Evolutionary conservation across 2,329 filamentous ascomycete species (phyloP), one percentile per base, ranked within the genome.

Genomic region (Sporothrix pseudoabietina): DNA sequence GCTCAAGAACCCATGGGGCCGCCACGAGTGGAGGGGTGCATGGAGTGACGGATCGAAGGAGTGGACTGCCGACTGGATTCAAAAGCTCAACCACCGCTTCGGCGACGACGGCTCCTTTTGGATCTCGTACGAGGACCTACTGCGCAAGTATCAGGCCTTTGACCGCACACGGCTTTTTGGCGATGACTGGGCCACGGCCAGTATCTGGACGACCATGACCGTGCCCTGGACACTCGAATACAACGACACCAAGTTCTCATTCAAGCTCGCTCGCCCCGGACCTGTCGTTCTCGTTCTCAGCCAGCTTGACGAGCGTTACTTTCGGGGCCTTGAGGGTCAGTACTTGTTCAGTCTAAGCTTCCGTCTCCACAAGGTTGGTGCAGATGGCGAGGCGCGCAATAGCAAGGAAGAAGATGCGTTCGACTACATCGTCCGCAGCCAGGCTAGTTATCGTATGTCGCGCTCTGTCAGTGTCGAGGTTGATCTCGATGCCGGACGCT

Each of bases 151-250:
- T 77, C 85, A 86, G 68, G 85, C 86, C 76, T 87, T 91, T 71
- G 88, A 91, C 77, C 84, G 88, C 16, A 91, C 89, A 0, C 84
- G 89, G 0, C 85, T 91, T 22, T 91, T 91, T 79, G 86, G 88
- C 26, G 79, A 82, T 1, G 84, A 87, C 74, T 91, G 89, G 89
- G 84, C 85, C 59, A 84, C 86, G 69, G 86, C 85, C 19, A 86
- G 88, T 71, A 85, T 86, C 73, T 91, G 88, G 88, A 87, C 89
- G 66, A 87, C 87, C 1, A 84, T 90, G 10, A 85, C 88, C 44
- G 88, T 90, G 0, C 86, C 88, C 0, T 91, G 88, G 88, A 88
- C 86, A 77, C 81, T 86, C 0, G 85, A 89, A 71, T 90, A 89
- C 78, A 86, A 89, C 76, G 85, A 89, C 74, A 85, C 83, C 71